Evolutionary conservation across 2,329 filamentous ascomycete genomes (phyloP), one percentile per base, ranked within the genome.

Genomic region (Arthrobotrys sphaeroides): DNA sequence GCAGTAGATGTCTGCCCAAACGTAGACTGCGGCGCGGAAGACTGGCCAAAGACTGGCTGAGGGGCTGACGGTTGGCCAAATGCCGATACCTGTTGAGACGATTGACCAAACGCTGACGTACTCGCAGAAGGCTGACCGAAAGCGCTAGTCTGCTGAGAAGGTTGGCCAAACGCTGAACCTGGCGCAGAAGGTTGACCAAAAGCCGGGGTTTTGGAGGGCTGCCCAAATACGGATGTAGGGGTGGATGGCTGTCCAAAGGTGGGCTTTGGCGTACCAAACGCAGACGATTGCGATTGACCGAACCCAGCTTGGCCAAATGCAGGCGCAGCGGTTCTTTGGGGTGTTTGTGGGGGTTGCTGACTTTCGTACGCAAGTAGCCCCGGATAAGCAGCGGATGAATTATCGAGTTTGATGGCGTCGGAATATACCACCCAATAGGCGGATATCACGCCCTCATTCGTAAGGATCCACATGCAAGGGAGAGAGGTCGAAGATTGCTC

Each of bases 351-450:
- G 5, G 72, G 78, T 28, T 72, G 76, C 24, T 72, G 78, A 62
- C 18, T 80, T 55, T 13, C 80, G 31, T 84, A 84, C 47, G 83
- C 84, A 42, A 86, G 84, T 77, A 97, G 84, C 3, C 91, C 91
- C 42, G 90, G 87, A 81, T 93, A 98, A 0, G 88, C 87, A 5
- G 60, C 73, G 4, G 73, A 61, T 38, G 60, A 55, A 33, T 88
- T 88, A 2, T 90, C 90, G 79, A 90, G 85, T 73, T 90, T 88
- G 76, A 99, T 89, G 1, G 94, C 93, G 43, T 96, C 93, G 36
- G 91, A 88, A 83, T 97, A 97, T 18, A 98, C 87, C 45, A 98
- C 84, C 92, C 94, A 97, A 93, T 94, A 99, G 10, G 89, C 87
- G 49, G 88, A 89, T 13, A 99, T 85, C 7, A 96, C 84, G 77